Percentiles rank a stretch among this genome's conserved stretches.
Evolutionary conservation across 2,329 filamentous ascomycete species (phyloP).

Genomic region (Ascosphaera aggregata): DNA sequence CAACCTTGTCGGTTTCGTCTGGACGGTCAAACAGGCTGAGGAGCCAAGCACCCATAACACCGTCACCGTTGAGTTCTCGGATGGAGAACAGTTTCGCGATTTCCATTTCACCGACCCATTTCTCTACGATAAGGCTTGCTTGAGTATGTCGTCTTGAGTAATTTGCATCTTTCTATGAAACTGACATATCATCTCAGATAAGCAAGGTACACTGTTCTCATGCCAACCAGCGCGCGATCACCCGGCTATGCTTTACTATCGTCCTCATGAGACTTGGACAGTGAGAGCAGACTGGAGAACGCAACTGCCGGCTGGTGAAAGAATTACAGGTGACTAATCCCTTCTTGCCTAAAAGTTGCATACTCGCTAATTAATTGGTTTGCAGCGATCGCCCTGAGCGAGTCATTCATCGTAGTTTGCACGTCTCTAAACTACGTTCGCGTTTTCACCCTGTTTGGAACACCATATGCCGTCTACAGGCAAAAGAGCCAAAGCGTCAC

Average conservation of each 20-base stretch:
- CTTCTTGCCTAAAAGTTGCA: too few species aligned
- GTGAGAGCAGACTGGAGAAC: slow-evolving; percentile 76
- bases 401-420: slow-evolving; percentile 73
- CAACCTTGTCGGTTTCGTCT: slow-evolving; percentile 83
- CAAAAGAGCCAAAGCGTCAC: slow-evolving; percentile 87
- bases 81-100: slow-evolving; percentile 73
- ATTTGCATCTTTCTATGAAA: not conserved
- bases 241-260: slow-evolving; percentile 75
- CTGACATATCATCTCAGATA: slow-evolving; percentile 20
- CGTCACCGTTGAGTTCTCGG: slow-evolving; percentile 92
- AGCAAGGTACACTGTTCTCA: slow-evolving; percentile 67
- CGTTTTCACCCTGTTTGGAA: slow-evolving; percentile 78
- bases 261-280: slow-evolving; percentile 94
- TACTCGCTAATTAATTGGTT: not conserved
- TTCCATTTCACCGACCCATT: slow-evolving; percentile 97
- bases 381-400: slow-evolving; percentile 62
- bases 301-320: slow-evolving; percentile 65
- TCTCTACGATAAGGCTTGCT: slow-evolving; percentile 84
- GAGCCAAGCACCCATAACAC: slow-evolving; percentile 45
- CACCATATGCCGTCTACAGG: slow-evolving; percentile 70
- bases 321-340: slow-evolving; percentile 34
- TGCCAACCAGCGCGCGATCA: slow-evolving; percentile 44
- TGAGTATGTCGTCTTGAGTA: slow-evolving; percentile 28
- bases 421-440: slow-evolving; percentile 76
- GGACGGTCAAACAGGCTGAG: slow-evolving; percentile 79